Conservation (phyloP, 2,329 filamentous ascomycete species). For the Lasiodiplodia theobromae region DNA sequence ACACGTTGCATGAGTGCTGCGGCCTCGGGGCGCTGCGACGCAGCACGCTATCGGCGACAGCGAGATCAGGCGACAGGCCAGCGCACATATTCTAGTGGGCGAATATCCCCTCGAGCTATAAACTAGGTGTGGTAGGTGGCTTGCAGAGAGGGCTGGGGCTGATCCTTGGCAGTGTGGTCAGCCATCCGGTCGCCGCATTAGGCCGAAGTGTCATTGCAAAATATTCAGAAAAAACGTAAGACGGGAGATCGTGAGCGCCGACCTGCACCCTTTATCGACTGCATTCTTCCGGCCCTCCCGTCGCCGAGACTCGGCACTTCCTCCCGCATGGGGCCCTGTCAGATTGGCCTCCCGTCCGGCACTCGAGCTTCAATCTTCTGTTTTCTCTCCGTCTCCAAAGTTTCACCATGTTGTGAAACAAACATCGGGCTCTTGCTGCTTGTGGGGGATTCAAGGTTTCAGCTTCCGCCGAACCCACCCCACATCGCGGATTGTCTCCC, state of each 20-base stretch:
- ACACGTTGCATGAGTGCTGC: neutral
- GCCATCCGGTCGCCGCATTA: constrained; percentile 2
- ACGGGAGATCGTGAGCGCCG: neutral
- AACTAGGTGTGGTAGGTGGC: constrained; percentile 3
- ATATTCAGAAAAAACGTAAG: neutral
- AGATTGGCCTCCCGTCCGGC: neutral
- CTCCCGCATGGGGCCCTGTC: neutral
- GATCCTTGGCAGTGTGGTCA: constrained; percentile 11
- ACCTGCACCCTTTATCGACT: neutral
- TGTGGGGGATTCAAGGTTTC: neutral
- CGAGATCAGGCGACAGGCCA: constrained; percentile 1
- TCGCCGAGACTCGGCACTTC: neutral
- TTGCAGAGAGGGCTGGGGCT: constrained; percentile 6
- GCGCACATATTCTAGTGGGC: neutral
- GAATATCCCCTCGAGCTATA: constrained; percentile 11
- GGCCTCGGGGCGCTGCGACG: neutral
- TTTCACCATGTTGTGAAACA: neutral
- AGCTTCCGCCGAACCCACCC: neutral
- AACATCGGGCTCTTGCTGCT: neutral
- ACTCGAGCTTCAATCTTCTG: neutral
- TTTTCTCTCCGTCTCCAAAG: neutral
- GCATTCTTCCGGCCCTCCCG: neutral
- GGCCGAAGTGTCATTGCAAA: neutral
- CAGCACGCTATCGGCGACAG: neutral
- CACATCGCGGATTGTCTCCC: neutral